Evolutionary conservation across 768 basidiomycete genomes (phyloP).

Genomic region (Naganishia friedmannii): DNA sequence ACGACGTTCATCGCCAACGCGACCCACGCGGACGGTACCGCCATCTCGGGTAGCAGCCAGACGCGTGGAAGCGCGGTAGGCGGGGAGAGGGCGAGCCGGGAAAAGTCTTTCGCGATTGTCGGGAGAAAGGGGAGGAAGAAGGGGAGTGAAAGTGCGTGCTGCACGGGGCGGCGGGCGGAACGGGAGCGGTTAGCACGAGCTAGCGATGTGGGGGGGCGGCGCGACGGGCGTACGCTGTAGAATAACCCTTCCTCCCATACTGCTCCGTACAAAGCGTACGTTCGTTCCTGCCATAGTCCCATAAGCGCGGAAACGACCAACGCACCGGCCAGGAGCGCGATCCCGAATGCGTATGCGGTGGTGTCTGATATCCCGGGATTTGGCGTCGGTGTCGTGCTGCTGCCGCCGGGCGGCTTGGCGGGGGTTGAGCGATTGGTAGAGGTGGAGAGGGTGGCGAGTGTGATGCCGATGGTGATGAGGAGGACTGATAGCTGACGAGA

Average conservation of each 20-base stretch:
- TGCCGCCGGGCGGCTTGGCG: background rate
- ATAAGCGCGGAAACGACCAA: conserved; percentile 66
- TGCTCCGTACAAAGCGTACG: conserved; percentile 69
- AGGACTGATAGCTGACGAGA: conserved; percentile 61
- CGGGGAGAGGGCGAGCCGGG: conserved; percentile 58
- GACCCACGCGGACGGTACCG: conserved; percentile 57
- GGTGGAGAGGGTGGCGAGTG: conserved; percentile 67
- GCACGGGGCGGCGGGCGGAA: background rate
- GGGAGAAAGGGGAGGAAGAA: conserved; percentile 66
- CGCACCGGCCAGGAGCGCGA: conserved; percentile 66
- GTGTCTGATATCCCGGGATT: conserved; percentile 32
- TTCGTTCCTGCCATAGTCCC: conserved; percentile 72
- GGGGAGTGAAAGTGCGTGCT: conserved; percentile 80
- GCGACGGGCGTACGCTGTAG: conserved; percentile 75
- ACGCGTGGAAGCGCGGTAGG: conserved; percentile 34
- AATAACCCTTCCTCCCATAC: conserved; percentile 80
- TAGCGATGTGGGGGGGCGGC: too few relatives aligned
- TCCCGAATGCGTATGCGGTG: conserved; percentile 61
- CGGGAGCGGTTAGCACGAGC: too few relatives aligned
- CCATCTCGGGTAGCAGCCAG: background rate
- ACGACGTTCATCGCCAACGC: conserved; percentile 65
- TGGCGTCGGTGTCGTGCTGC: background rate
- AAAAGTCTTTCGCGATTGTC: conserved; percentile 60
- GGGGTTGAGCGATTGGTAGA: conserved; percentile 38
- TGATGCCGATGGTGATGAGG: conserved; percentile 67